Evolutionary conservation across 257 asterid genomes (phyloP), one percentile per base, ranked within the genome.

Genomic region (Mentha longifolia): DNA sequence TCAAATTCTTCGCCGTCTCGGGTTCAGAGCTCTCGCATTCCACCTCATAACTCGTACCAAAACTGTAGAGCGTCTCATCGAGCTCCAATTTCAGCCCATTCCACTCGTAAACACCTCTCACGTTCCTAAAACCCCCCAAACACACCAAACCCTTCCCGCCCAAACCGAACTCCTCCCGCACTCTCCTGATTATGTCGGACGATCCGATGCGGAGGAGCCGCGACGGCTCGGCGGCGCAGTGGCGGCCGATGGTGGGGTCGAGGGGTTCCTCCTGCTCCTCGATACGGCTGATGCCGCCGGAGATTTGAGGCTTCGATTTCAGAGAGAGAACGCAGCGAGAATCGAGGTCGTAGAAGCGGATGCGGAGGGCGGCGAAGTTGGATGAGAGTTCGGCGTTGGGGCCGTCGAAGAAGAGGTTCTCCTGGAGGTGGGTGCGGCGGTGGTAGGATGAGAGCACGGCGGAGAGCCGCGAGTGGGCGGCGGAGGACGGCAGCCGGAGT

Each of bases 341-440:
- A 30, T 90, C 96, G 59, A 84, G 81, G 85, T 87, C 93, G 93
- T 92, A 90, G 90, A 92, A 92, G 78, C 98, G 98, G 83, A 92
- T 77, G 71, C 98, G 97, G 80, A 92, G 97, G 33, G 88, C 92
- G 67, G 98, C 88, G 77, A 84, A 80, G 80, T 80, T 83, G 81
- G 91, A 76, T 61, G 96, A 72, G 84, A 92, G 98, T 77, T 84
- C 83, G 64, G 86, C 71, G 57, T 78, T 75, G 82, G 80, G 79
- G 28, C 90, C 87, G 88, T 92, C 98, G 84, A 92, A 90, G 87
- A 92, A 92, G 76, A 88, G 71, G 67, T 92, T 92, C 72, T 92
- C 88, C 67, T 88, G 98, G 78, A 85, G 61, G 74, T 83, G 84
- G 43, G 96, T 92, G 74, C 76, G 85, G 81, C 83, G 76, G 84